These are phyloP conservation scores for Kazachstania bromeliacearum DNA, from an alignment of 805 yeast genomes.

Conservation along the genomic window DNA sequence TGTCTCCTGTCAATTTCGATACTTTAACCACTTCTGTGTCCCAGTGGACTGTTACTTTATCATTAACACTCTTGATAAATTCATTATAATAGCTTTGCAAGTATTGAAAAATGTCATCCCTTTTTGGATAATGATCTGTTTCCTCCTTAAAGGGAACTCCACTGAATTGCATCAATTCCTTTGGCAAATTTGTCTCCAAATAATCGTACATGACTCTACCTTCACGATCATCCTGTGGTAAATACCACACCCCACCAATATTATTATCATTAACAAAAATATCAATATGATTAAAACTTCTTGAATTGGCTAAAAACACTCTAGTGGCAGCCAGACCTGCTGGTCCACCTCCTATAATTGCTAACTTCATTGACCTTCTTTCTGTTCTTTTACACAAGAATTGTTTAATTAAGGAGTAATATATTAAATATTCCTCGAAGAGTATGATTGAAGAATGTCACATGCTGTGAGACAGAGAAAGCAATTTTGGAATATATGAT, in stretches of 20 bases:
- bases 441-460: no score
- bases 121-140: slow-evolving; percentile 46
- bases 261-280: slow-evolving; percentile 49
- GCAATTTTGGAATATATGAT: no score
- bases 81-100: slow-evolving; percentile 42
- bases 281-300: slow-evolving; percentile 36
- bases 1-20: slow-evolving; percentile 5
- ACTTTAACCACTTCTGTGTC: slow-evolving; percentile 18
- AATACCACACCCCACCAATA: slow-evolving; percentile 83
- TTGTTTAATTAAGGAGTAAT: no score
- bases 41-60: slow-evolving; percentile 23
- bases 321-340: slow-evolving; percentile 58
- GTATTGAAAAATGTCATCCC: slow-evolving; percentile 54
- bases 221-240: slow-evolving; percentile 26
- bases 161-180: slow-evolving; percentile 56
- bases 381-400: neutral
- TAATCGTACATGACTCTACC: slow-evolving; percentile 46
- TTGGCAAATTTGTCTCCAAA: slow-evolving; percentile 63
- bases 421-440: no score
- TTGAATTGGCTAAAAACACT: slow-evolving; percentile 47
- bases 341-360: slow-evolving; percentile 75
- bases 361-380: slow-evolving; percentile 31
- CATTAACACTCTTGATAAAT: slow-evolving; percentile 19
- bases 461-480: no score
- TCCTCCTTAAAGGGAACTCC: slow-evolving; percentile 40